Percentiles rank a stretch among this genome's conserved stretches.
Evolutionary conservation across 2,329 filamentous ascomycete species (phyloP).

Genomic region (Clarireedia homoeocarpa): DNA sequence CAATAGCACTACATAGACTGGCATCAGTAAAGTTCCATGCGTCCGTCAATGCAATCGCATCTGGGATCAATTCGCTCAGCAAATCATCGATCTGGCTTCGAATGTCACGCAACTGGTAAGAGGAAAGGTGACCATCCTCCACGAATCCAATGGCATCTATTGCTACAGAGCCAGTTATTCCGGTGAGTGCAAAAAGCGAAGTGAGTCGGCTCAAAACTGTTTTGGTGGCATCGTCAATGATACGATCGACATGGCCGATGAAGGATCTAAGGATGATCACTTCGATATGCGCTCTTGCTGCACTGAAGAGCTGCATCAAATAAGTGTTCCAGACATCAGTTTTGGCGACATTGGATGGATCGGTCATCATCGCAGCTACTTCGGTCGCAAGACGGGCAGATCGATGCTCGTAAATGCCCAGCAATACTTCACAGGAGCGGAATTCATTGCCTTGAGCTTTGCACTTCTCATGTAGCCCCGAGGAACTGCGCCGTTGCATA

Average conservation of each 20-base stretch:
- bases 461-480: background rate
- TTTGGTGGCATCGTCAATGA: background rate
- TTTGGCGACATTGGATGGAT: background rate
- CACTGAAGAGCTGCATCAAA: background rate
- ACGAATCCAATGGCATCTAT: slow-evolving; percentile 5
- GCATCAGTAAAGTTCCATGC: slow-evolving; percentile 24
- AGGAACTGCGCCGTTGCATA: background rate
- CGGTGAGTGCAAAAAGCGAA: slow-evolving; percentile 20
- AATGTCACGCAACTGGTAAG: background rate
- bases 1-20: slow-evolving; percentile 18
- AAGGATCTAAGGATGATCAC: background rate
- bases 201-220: background rate
- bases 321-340: background rate
- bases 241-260: background rate
- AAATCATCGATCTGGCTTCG: slow-evolving; percentile 11
- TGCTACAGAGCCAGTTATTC: slow-evolving; percentile 13
- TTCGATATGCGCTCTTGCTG: background rate
- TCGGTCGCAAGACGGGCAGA: background rate
- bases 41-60: slow-evolving; percentile 22
- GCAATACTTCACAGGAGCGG: background rate
- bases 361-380: background rate
- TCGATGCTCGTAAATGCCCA: background rate
- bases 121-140: background rate
- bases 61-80: slow-evolving; percentile 18
- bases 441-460: background rate